These are phyloP conservation scores for Calycina herbarum DNA, from an alignment of 2,329 filamentous ascomycete species.

Conservation along the genomic window DNA sequence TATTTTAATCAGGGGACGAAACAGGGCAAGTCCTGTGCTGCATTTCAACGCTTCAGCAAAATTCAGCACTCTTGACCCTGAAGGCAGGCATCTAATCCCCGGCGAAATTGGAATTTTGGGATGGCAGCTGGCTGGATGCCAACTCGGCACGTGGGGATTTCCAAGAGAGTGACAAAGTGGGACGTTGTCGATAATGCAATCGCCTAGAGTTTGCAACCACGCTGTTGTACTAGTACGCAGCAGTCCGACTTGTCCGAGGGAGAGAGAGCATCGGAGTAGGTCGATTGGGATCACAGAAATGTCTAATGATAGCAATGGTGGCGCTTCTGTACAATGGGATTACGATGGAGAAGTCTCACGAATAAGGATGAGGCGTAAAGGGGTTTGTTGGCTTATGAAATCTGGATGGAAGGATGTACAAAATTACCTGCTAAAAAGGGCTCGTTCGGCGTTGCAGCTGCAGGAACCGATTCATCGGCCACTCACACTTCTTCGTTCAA, in stretches of 20 bases:
- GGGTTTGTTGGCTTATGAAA: slow-evolving; percentile 1
- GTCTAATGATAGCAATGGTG: slow-evolving; percentile 3
- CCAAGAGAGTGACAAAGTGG: not conserved
- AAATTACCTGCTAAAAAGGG: slow-evolving; percentile 1
- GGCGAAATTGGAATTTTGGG: not conserved
- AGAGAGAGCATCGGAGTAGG: not conserved
- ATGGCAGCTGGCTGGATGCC: not conserved
- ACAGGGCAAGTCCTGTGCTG: not conserved
- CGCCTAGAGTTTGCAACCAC: not conserved
- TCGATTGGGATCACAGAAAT: not conserved
- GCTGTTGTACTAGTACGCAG: not conserved
- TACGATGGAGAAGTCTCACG: not conserved
- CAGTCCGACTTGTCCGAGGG: not conserved
- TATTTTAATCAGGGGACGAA: not conserved
- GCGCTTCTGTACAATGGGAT: slow-evolving; percentile 1
- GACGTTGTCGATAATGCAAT: not conserved
- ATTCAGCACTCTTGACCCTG: not conserved
- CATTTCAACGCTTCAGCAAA: not conserved
- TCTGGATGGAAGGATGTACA: not conserved
- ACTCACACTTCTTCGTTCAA: not conserved
- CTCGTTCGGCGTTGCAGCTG: not conserved
- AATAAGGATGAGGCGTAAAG: slow-evolving; percentile 3
- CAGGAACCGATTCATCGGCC: not conserved
- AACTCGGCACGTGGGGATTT: too few relatives aligned
- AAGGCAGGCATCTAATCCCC: not conserved